phyloP scores from a whole-genome alignment of 2,329 filamentous ascomycete genomes.

The Calonectria montana region DNA sequence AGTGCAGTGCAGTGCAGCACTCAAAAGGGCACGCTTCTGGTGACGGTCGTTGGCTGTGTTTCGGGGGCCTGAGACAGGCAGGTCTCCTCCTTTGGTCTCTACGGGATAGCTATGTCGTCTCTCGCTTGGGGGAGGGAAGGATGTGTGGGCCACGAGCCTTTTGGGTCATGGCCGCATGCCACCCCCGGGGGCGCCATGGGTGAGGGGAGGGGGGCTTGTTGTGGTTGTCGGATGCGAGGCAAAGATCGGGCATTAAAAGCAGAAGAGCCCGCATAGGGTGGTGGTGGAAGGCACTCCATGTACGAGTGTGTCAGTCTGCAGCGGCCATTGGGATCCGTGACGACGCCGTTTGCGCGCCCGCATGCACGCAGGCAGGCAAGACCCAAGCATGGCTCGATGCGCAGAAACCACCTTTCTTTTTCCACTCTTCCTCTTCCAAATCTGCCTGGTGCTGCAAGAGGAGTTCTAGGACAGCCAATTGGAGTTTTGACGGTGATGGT shows the following conservation, averaged over 20 bases:
- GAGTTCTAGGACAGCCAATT: background rate
- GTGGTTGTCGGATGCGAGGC: background rate
- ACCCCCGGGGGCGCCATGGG: slow-evolving; percentile 1
- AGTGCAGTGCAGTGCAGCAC: background rate
- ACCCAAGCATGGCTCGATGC: background rate
- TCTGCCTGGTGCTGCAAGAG: background rate
- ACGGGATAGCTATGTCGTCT: slow-evolving; percentile 1
- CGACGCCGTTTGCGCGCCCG: background rate
- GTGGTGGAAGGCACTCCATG: background rate
- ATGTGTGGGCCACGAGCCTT: slow-evolving; percentile 12
- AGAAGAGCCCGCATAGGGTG: background rate
- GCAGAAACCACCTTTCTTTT: background rate
- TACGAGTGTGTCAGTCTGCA: background rate
- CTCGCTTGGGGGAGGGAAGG: slow-evolving; percentile 22
- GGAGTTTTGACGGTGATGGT: background rate
- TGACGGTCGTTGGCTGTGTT: slow-evolving; percentile 45
- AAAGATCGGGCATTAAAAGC: background rate
- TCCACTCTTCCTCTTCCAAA: background rate
- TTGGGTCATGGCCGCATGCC: slow-evolving; percentile 13
- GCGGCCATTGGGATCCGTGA: slow-evolving; percentile 1
- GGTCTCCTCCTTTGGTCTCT: slow-evolving; percentile 6
- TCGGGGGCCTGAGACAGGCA: slow-evolving; percentile 47
- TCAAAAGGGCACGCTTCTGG: slow-evolving; percentile 33
- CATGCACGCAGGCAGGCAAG: background rate
- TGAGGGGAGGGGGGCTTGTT: background rate